These are phyloP conservation scores for Kurtzmaniella quercitrusa DNA, from an alignment of 1,139 yeast species.

Conservation along the genomic window DNA sequence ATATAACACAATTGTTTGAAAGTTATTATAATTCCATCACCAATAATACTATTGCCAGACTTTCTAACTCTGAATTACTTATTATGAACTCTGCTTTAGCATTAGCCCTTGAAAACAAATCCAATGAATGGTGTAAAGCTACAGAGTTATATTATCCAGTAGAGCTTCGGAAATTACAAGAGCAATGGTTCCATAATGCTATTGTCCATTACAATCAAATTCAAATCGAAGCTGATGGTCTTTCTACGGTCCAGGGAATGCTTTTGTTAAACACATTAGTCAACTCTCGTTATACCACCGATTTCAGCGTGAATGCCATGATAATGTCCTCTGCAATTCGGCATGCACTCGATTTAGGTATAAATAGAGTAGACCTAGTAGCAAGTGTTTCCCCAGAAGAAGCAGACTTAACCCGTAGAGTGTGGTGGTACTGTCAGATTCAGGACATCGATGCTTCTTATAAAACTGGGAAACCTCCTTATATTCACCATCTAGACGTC, in stretches of 20 bases:
- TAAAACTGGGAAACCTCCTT: constrained; percentile 19
- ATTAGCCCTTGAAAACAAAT: constrained; percentile 4
- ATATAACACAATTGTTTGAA: constrained; percentile 12
- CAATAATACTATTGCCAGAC: constrained; percentile 1
- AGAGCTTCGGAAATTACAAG: constrained; percentile 6
- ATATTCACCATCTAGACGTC: constrained; percentile 14
- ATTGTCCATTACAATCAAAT: constrained; percentile 19
- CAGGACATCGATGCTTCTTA: constrained; percentile 19
- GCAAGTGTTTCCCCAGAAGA: constrained; percentile 9
- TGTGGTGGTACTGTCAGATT: constrained; percentile 21
- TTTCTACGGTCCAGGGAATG: constrained; percentile 20
- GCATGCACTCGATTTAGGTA: constrained; percentile 18
- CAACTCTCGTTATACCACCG: constrained; percentile 20
- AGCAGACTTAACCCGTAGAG: constrained; percentile 11
- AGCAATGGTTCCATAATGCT: constrained; percentile 15
- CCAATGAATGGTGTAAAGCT: constrained; percentile 4
- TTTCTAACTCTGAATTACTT: constrained; percentile 27
- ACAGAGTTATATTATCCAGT: constrained; percentile 5
- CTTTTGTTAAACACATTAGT: constrained; percentile 18
- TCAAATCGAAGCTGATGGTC: constrained; percentile 17
- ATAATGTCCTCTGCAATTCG: constrained; percentile 18
- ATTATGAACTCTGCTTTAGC: constrained; percentile 30
- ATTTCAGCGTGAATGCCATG: constrained; percentile 19
- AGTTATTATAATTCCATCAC: constrained; percentile 12
- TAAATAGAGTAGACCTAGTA: constrained; percentile 15